Base-by-base conservation (phyloP, 495 filamentous ascomycete genomes). In the Podospora australis region DNA sequence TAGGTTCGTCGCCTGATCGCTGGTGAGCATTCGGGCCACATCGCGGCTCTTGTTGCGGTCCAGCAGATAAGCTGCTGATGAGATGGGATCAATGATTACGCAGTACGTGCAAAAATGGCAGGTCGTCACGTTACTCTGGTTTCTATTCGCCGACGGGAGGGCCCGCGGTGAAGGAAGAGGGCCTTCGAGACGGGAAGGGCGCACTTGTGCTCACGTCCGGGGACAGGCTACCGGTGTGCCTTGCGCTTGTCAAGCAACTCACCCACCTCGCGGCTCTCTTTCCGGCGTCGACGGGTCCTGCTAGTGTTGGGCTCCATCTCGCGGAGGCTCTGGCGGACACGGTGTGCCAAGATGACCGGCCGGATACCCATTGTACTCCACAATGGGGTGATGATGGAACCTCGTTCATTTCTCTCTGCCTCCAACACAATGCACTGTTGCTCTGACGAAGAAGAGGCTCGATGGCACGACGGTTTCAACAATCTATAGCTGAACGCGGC, bases 311-410 rank as follows among this genome's bases (percentile, higher is more conserved):
- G n/a, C n/a, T n/a, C 32, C 19, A 16, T 24, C 39, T 4, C 39
- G 22, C 13, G 1, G 20, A 24, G 39, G 39, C 20, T 20, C 10
- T 47, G 32, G 21, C 23, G 36, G 36, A 41, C 16, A 22, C 41
- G 48, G 32, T 4, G 19, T 8, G 48, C 48, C 48, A 50, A 50
- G 48, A 32, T 16, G 9, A 13, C 48, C 22, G 29, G 28, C 39
- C 20, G n/a, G 19, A 23, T 44, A n/a, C 11, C 41, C 13, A n/a
- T 10, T 14, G 22, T n/a, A 17, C 48, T 36, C 42, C 24, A 38
- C 40, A 44, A 26, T 22, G 16, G 13, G 13, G 23, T 30, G 21
- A 39, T 22, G 23, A 13, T 20, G n/a, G 41, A 34, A n/a, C 21
- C 23, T 23, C 9, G 29, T 4, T 28, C 6, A 21, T 11, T n/a